Evolutionary conservation across 1,139 yeast species (phyloP).

Genomic region (Starmera stellimalicola): DNA sequence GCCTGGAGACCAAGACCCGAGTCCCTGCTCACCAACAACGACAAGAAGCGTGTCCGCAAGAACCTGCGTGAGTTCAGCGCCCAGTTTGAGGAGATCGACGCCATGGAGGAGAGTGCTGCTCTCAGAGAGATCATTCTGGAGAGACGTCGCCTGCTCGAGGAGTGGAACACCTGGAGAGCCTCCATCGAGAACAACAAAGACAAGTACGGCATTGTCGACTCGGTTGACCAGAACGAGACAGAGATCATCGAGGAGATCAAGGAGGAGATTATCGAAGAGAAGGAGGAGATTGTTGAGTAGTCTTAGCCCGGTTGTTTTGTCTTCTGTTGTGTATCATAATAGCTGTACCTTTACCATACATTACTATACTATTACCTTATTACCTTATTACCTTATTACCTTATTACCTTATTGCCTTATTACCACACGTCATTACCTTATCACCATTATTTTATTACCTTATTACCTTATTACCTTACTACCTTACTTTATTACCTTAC

Average conservation of each 20-base stretch:
- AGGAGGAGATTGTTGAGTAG: constrained; percentile 66
- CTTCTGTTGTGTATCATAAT: too few relatives aligned
- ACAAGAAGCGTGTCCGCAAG: constrained; percentile 84
- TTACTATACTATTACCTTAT: too few relatives aligned
- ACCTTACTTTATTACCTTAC: too few relatives aligned
- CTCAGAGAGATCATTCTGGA: constrained; percentile 80
- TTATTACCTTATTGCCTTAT: too few relatives aligned
- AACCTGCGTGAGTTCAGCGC: constrained; percentile 84
- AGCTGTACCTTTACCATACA: too few relatives aligned
- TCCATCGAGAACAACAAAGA: constrained; percentile 40
- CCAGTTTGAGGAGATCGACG: constrained; percentile 90
- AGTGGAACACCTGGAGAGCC: constrained; percentile 80
- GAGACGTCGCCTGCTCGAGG: constrained; percentile 75
- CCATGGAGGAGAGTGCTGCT: constrained; percentile 94
- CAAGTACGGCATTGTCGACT: constrained; percentile 29
- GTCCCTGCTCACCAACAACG: constrained; percentile 63
- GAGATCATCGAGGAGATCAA: constrained; percentile 52
- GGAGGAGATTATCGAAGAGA: constrained; percentile 55
- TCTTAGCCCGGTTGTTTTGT: too few relatives aligned
- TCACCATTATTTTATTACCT: too few relatives aligned
- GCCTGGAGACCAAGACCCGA: constrained; percentile 98
- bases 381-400: too few relatives aligned
- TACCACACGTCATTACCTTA: too few relatives aligned
- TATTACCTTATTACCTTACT: too few relatives aligned
- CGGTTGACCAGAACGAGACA: constrained; percentile 27